Evolutionary conservation across 108 stramenopile species (phyloP).

Genomic region (Pelagomonas calceolata): DNA sequence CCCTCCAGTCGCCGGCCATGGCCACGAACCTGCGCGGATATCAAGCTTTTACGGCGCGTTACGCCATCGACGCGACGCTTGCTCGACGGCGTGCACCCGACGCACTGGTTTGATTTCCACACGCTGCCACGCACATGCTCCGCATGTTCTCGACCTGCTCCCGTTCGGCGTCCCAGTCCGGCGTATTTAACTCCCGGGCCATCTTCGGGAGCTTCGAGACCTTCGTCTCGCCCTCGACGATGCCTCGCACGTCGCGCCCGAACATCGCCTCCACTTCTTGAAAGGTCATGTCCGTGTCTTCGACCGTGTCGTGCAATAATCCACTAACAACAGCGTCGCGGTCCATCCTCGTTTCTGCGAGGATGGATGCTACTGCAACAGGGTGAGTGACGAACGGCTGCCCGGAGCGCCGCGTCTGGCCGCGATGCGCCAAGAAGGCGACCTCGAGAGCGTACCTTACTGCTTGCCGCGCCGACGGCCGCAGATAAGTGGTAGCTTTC

Average conservation of each 20-base stretch:
- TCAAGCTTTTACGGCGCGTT: too few species aligned
- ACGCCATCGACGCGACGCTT: too few species aligned
- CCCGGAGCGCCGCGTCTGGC: slow-evolving; percentile 75
- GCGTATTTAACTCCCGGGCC: slow-evolving; percentile 29
- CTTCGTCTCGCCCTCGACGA: slow-evolving; percentile 93
- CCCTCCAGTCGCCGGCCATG: slow-evolving; percentile 92
- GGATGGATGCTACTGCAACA: slow-evolving; percentile 60
- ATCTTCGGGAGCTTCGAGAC: slow-evolving; percentile 81
- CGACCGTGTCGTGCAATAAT: slow-evolving; percentile 88
- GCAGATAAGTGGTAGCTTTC: not conserved
- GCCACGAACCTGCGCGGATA: too few species aligned
- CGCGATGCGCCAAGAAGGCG: slow-evolving; percentile 59
- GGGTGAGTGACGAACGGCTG: slow-evolving; percentile 40
- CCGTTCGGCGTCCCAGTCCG: slow-evolving; percentile 41
- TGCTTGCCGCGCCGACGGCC: not conserved
- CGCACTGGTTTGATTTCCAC: too few species aligned
- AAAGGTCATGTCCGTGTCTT: slow-evolving; percentile 87
- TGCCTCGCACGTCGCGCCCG: slow-evolving; percentile 63
- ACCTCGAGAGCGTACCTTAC: slow-evolving; percentile 19
- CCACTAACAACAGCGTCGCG: slow-evolving; percentile 79
- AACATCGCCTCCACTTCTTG: slow-evolving; percentile 78
- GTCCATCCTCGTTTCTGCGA: slow-evolving; percentile 82
- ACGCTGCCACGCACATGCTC: too few species aligned
- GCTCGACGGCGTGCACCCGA: too few species aligned
- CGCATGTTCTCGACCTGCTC: slow-evolving; percentile 87